phyloP scores from a whole-genome alignment of 768 basidiomycete genomes.

The Collybia mongolica region DNA sequence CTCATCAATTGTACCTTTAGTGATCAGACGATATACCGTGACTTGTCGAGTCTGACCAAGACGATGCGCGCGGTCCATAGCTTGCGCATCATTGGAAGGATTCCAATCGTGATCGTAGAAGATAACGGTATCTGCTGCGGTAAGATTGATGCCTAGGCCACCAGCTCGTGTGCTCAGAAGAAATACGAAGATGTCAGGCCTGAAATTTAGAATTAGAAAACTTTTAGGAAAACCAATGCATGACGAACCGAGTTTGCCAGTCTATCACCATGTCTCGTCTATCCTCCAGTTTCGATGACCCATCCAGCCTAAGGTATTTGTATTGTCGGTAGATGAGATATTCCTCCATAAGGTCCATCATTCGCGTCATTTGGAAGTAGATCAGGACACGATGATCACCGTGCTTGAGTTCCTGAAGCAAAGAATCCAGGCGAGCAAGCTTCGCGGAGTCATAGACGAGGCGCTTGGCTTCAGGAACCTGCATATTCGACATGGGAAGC shows the following conservation, averaged over 20 bases:
- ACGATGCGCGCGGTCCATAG: conserved; percentile 97
- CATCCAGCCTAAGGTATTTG: conserved; percentile 91
- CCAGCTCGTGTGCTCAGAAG: conserved; percentile 93
- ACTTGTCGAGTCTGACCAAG: conserved; percentile 97
- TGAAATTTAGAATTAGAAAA: conserved; percentile 22
- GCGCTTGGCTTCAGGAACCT: conserved; percentile 91
- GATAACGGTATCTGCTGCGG: conserved; percentile 93
- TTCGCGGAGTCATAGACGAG: conserved; percentile 97
- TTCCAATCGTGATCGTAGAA: conserved; percentile 98
- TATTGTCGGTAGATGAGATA: conserved; percentile 96
- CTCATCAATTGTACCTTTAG: conserved; percentile 93
- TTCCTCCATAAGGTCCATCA: conserved; percentile 99
- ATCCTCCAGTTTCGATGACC: conserved; percentile 92
- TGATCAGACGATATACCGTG: conserved; percentile 93
- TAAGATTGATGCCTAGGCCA: conserved; percentile 94
- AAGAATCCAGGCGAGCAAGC: conserved; percentile 81
- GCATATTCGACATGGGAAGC: conserved; percentile 80
- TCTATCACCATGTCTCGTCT: conserved; percentile 98
- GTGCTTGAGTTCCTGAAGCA: conserved; percentile 91
- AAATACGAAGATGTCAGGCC: conserved; percentile 88
- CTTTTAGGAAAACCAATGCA: background rate
- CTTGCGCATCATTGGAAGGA: conserved; percentile 96
- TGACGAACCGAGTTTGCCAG: conserved; percentile 90
- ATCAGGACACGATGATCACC: conserved; percentile 92
- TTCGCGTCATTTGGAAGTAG: conserved; percentile 99